Percentiles rank a stretch among this genome's conserved stretches.
Conservation (phyloP, 1,284 basidiomycete species). For the Cryptococcus sp. region DNA sequence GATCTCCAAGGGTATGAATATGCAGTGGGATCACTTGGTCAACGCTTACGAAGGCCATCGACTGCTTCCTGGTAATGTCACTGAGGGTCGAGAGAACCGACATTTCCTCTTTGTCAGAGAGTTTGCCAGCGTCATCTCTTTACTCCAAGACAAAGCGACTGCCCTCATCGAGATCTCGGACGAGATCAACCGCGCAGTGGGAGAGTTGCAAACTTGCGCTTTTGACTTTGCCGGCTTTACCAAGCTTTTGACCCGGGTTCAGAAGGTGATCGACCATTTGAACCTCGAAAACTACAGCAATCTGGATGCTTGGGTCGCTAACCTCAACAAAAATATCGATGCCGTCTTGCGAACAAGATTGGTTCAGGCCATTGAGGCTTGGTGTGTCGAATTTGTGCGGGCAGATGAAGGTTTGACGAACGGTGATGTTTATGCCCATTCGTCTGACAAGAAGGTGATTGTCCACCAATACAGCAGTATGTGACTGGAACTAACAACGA, state of each 20-base stretch:
- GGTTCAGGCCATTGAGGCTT: conserved; percentile 71
- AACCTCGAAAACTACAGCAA: conserved; percentile 97
- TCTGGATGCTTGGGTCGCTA: conserved; percentile 90
- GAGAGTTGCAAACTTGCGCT: conserved; percentile 79
- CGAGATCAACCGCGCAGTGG: conserved; percentile 76
- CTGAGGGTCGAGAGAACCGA: conserved; percentile 74
- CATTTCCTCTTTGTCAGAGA: conserved; percentile 92
- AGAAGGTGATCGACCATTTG: conserved; percentile 85
- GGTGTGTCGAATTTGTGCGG: conserved; percentile 80
- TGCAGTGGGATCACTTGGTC: conserved; percentile 95
- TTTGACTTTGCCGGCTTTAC: conserved; percentile 79
- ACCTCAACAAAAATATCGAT: conserved; percentile 84
- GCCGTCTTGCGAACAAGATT: conserved; percentile 73
- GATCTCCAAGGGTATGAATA: conserved; percentile 82
- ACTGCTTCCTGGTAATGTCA: conserved; percentile 58
- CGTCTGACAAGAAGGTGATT: conserved; percentile 4
- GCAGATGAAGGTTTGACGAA: conserved; percentile 58
- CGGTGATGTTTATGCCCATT: conserved; percentile 5
- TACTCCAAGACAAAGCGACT: conserved; percentile 91
- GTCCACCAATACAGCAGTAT: background rate
- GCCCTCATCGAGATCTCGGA: conserved; percentile 86
- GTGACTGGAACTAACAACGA: background rate
- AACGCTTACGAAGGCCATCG: conserved; percentile 80
- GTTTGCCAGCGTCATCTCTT: conserved; percentile 85
- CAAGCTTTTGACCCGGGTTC: conserved; percentile 71